Percentiles rank a stretch among this genome's conserved stretches.
Evolutionary conservation across 176 grass and related monocot genomes (phyloP).

Genomic region (Lolium perenne): DNA sequence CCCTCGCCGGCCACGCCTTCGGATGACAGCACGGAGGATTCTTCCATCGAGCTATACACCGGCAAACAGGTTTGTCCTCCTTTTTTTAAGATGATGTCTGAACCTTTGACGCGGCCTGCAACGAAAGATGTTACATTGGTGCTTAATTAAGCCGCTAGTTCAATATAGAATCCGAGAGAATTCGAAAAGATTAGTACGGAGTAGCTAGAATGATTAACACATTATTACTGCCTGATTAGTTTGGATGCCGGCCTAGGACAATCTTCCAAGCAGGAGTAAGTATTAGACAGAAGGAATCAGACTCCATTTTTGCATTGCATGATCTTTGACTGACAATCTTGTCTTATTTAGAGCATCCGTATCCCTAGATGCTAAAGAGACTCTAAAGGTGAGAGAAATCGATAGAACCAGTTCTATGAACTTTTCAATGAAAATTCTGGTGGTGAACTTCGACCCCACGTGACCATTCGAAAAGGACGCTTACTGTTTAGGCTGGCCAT

Average conservation of each 20-base stretch:
- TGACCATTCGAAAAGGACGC: too few species aligned
- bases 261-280: background rate
- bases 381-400: too few species aligned
- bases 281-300: too few species aligned
- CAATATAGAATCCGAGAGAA: background rate
- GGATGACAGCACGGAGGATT: slow-evolving; percentile 49
- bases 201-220: background rate
- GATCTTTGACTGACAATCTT: too few species aligned
- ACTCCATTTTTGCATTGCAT: too few species aligned
- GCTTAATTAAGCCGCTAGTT: background rate
- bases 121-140: background rate
- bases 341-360: too few species aligned
- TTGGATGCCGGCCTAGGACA: background rate
- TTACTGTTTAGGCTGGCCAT: too few species aligned
- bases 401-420: too few species aligned
- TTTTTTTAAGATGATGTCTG: background rate
- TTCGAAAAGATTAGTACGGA: background rate
- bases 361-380: too few species aligned
- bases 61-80: slow-evolving; percentile 35
- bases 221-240: background rate
- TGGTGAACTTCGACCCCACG: too few species aligned
- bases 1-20: slow-evolving; percentile 34
- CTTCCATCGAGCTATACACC: slow-evolving; percentile 46
- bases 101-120: background rate
- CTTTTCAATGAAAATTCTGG: too few species aligned